Evolutionary conservation across 108 stramenopile species (phyloP).

Genomic region (Nitzschia sp.): DNA sequence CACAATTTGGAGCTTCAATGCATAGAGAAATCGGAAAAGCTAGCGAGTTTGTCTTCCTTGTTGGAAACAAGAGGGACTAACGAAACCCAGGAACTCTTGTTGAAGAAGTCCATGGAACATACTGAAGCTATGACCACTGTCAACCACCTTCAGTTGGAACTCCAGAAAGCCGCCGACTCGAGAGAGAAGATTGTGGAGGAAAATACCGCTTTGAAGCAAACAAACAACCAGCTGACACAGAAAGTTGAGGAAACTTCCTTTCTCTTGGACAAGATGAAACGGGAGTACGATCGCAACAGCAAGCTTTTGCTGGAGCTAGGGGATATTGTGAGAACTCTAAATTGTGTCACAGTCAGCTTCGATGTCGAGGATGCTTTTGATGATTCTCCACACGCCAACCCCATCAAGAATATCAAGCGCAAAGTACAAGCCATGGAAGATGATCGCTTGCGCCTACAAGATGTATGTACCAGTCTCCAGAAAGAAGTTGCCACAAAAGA

Average conservation of each 20-base stretch:
- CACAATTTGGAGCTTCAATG: conserved; percentile 22
- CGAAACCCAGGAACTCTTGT: conserved; percentile 12
- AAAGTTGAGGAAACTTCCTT: neutral
- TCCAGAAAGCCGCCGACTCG: neutral
- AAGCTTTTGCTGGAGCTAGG: conserved; percentile 22
- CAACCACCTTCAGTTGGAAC: neutral
- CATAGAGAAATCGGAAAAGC: conserved; percentile 23
- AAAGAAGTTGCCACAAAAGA: conserved; percentile 17
- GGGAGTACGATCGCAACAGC: conserved; percentile 8
- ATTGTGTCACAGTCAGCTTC: conserved; percentile 4
- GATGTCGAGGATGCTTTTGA: conserved; percentile 3
- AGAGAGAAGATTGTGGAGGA: neutral
- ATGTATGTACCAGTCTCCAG: neutral
- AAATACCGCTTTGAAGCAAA: neutral
- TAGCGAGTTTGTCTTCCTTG: conserved; percentile 5
- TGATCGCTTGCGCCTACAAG: conserved; percentile 7
- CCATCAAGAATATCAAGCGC: conserved; percentile 31
- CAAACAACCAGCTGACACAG: neutral
- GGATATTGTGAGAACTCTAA: conserved; percentile 17
- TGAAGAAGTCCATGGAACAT: conserved; percentile 24
- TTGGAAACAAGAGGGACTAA: neutral
- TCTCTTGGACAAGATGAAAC: neutral
- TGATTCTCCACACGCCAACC: neutral
- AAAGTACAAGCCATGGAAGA: conserved; percentile 35
- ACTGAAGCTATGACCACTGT: conserved; percentile 6